Percentiles rank a stretch among this genome's conserved stretches.
phyloP scores from a whole-genome alignment of 2,329 filamentous ascomycete species.

The Botrytis porri region DNA sequence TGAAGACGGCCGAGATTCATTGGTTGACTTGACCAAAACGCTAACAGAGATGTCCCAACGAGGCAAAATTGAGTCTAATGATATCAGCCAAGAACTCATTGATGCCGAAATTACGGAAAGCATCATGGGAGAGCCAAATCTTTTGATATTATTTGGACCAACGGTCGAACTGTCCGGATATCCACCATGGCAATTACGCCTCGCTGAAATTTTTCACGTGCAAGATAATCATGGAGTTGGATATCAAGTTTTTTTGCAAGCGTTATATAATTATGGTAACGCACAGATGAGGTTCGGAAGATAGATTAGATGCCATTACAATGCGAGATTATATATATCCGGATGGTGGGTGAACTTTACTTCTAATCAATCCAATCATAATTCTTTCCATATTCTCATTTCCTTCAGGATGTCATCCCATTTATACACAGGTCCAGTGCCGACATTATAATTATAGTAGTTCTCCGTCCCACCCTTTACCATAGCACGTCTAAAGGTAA shows the following conservation, averaged over 20 bases:
- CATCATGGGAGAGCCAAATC: constrained; percentile 84
- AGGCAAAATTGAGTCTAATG: constrained; percentile 73
- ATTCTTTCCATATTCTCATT: constrained; percentile 35
- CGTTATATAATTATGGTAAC: constrained; percentile 76
- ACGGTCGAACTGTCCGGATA: constrained; percentile 84
- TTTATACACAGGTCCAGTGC: constrained; percentile 62
- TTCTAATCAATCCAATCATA: constrained; percentile 17
- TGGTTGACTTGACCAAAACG: constrained; percentile 93
- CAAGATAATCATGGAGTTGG: constrained; percentile 79
- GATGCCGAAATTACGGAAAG: constrained; percentile 80
- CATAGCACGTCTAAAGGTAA: constrained; percentile 72
- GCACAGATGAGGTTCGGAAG: constrained; percentile 76
- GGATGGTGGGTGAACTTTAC: constrained; percentile 8
- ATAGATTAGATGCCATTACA: constrained; percentile 26
- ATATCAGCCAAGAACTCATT: constrained; percentile 82
- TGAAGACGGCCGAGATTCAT: constrained; percentile 86
- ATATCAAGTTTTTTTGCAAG: constrained; percentile 89
- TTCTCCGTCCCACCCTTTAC: constrained; percentile 73
- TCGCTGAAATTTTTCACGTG: constrained; percentile 89
- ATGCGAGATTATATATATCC: background rate
- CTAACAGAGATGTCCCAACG: constrained; percentile 92
- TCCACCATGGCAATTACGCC: constrained; percentile 90
- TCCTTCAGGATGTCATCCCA: constrained; percentile 60
- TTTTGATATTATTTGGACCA: constrained; percentile 83
- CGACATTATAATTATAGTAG: constrained; percentile 82